Evolutionary conservation across 2,329 filamentous ascomycete genomes (phyloP).

Genomic region (Fusarium illudens): DNA sequence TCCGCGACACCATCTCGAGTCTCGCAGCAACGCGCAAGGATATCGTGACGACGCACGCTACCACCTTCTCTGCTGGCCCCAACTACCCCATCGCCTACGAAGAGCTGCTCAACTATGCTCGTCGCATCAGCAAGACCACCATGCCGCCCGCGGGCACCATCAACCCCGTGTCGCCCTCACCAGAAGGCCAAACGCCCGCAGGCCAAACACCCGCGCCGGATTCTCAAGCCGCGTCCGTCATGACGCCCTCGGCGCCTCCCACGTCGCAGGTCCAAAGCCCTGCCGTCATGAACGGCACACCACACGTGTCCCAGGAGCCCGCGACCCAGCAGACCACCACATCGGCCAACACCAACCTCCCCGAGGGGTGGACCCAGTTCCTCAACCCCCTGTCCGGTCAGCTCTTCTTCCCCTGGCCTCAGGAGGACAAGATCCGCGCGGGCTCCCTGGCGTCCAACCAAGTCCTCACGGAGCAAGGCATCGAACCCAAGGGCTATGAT

Average conservation of each 20-base stretch:
- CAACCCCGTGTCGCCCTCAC: conserved; percentile 48
- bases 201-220: conserved; percentile 46
- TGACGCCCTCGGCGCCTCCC: conserved; percentile 46
- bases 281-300: conserved; percentile 45
- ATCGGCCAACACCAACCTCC: conserved; percentile 54
- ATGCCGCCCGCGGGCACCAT: conserved; percentile 69
- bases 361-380: conserved; percentile 57
- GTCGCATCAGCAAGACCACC: conserved; percentile 81
- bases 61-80: conserved; percentile 60
- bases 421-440: conserved; percentile 71
- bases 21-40: conserved; percentile 78
- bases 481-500: conserved; percentile 68
- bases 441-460: conserved; percentile 74
- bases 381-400: conserved; percentile 65
- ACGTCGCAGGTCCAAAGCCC: conserved; percentile 49
- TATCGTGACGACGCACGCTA: conserved; percentile 69
- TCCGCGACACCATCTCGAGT: conserved; percentile 73
- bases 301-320: conserved; percentile 41
- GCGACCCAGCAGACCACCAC: conserved; percentile 47
- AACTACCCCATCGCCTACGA: conserved; percentile 71
- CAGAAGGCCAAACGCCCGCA: conserved; percentile 43
- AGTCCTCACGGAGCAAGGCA: conserved; percentile 66
- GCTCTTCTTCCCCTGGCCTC: conserved; percentile 81
- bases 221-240: conserved; percentile 41
- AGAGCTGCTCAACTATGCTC: conserved; percentile 79